Conservation (phyloP, 805 yeast species). For the Monosporozyma siamensis region DNA sequence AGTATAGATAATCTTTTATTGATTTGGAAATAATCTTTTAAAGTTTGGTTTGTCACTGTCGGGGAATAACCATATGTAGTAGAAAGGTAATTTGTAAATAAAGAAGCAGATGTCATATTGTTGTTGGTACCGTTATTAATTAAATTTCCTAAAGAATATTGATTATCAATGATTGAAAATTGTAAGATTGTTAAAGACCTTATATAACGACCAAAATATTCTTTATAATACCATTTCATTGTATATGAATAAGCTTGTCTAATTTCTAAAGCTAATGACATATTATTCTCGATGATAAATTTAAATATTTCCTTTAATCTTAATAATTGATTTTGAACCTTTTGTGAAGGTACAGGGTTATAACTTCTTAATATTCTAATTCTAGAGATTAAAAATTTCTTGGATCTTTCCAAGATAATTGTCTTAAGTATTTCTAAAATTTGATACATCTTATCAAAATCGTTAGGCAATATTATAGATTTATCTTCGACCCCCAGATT, state of each 20-base stretch:
- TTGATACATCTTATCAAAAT: conserved; percentile 17
- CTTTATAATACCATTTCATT: conserved; percentile 86
- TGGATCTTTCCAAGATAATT: conserved; percentile 65
- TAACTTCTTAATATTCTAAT: conserved; percentile 56
- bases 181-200: conserved; percentile 60
- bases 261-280: conserved; percentile 60
- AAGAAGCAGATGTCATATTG: conserved; percentile 20
- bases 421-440: conserved; percentile 41
- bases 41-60: conserved; percentile 16
- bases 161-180: conserved; percentile 45
- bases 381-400: conserved; percentile 55
- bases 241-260: conserved; percentile 76
- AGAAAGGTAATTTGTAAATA: conserved; percentile 22
- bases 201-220: conserved; percentile 67
- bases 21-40: conserved; percentile 48
- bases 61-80: conserved; percentile 11
- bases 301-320: conserved; percentile 51
- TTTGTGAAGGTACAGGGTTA: conserved; percentile 61
- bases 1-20: conserved; percentile 55
- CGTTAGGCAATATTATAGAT: conserved; percentile 15
- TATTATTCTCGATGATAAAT: conserved; percentile 47
- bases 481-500: conserved; percentile 7
- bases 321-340: conserved; percentile 57
- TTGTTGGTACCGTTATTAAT: conserved; percentile 13
- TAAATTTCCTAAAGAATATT: conserved; percentile 45